Percentiles rank a stretch among this genome's conserved stretches.
These are phyloP conservation scores for Cystobasidium slooffiae DNA, from an alignment of 1,284 basidiomycete genomes.

Conservation along the genomic window DNA sequence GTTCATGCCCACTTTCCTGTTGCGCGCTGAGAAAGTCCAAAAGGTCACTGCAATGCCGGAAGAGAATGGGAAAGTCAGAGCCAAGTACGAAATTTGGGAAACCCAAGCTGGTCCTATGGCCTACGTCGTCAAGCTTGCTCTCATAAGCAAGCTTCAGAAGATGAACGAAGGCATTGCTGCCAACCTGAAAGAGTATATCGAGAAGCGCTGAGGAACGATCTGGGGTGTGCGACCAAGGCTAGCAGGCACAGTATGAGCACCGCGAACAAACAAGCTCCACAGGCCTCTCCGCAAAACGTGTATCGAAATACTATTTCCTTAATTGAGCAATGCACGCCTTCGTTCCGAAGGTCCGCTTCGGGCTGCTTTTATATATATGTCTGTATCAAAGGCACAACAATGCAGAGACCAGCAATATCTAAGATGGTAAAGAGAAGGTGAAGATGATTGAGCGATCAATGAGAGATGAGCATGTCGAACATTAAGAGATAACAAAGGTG, in stretches of 20 bases:
- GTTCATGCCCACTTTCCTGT: conserved; percentile 7
- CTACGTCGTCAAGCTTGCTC: conserved; percentile 18
- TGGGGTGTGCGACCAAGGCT: not conserved
- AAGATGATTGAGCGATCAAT: no score
- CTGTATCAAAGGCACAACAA: no score
- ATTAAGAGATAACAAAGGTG: no score
- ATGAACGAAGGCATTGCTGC: conserved; percentile 39
- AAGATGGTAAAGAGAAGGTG: no score
- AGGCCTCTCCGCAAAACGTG: no score
- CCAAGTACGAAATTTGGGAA: conserved; percentile 37
- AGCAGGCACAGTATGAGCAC: not conserved
- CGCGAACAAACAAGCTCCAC: no score
- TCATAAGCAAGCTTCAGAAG: conserved; percentile 9
- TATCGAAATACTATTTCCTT: no score
- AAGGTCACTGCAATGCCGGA: conserved; percentile 6
- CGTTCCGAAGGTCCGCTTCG: no score
- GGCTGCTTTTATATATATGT: no score
- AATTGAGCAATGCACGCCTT: no score
- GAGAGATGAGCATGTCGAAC: no score
- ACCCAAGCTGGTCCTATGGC: conserved; percentile 38
- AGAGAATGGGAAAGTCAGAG: not conserved
- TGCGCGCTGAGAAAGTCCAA: conserved; percentile 35
- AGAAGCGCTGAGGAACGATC: not conserved
- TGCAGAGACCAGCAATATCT: no score
- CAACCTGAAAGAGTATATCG: conserved; percentile 20